Conservation (phyloP, 257 asterid genomes). For the Pogostemon cablin region DNA sequence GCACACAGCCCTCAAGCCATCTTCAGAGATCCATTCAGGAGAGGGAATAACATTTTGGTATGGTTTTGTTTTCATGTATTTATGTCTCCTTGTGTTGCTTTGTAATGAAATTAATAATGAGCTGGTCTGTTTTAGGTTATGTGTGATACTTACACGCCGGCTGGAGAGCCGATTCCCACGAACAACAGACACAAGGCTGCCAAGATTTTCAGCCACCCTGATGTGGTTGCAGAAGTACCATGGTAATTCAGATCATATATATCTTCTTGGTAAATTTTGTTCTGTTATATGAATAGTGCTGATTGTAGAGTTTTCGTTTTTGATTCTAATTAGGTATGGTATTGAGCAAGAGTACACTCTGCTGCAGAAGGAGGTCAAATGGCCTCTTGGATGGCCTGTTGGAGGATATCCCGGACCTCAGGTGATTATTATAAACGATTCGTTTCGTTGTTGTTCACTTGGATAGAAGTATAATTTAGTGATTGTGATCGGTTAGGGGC, state of each 20-base stretch:
- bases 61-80: background rate
- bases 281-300: background rate
- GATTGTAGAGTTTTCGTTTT: too few relatives aligned
- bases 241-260: constrained; percentile 47
- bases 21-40: constrained; percentile 88
- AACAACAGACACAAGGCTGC: constrained; percentile 79
- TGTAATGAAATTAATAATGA: background rate
- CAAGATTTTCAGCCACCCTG: constrained; percentile 74
- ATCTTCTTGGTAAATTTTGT: background rate
- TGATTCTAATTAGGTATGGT: constrained; percentile 64
- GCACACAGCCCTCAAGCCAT: constrained; percentile 85
- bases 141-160: constrained; percentile 93
- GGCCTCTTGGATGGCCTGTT: constrained; percentile 96
- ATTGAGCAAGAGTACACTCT: constrained; percentile 96
- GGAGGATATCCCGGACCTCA: constrained; percentile 98
- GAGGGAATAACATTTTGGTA: constrained; percentile 83
- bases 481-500: constrained; percentile 50
- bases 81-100: background rate
- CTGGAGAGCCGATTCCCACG: constrained; percentile 88
- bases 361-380: constrained; percentile 68
- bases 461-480: too few relatives aligned
- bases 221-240: constrained; percentile 70
- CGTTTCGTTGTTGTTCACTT: too few relatives aligned
- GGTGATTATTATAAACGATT: constrained; percentile 39
- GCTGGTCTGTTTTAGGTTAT: constrained; percentile 50